Conservation (phyloP, 2,329 filamentous ascomycete genomes). For the Periconia sp. region DNA sequence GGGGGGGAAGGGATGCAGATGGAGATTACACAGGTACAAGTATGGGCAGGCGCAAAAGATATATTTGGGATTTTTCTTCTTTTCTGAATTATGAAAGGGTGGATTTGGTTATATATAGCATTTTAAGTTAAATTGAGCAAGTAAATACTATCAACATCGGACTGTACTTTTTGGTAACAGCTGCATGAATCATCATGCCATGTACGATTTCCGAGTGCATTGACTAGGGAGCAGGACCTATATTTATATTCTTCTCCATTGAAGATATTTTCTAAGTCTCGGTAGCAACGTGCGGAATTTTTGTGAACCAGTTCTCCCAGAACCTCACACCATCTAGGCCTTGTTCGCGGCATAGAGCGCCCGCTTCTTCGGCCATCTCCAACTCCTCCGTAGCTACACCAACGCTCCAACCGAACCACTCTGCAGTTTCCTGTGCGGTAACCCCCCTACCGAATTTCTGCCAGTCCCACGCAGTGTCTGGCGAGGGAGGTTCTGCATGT, state of each 20-base stretch:
- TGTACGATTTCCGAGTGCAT: not conserved
- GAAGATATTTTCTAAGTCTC: not conserved
- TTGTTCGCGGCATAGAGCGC: slow-evolving; percentile 85
- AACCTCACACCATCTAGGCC: slow-evolving; percentile 88
- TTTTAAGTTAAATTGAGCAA: too few species aligned
- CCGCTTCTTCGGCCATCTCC: slow-evolving; percentile 94
- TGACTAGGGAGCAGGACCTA: not conserved
- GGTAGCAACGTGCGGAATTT: not conserved
- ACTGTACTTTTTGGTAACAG: too few species aligned
- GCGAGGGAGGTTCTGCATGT: slow-evolving; percentile 65
- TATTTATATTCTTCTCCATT: not conserved
- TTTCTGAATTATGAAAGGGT: too few species aligned
- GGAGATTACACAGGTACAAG: too few species aligned
- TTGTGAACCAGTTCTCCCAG: slow-evolving; percentile 72
- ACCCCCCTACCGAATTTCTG: slow-evolving; percentile 77
- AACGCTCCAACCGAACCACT: slow-evolving; percentile 94
- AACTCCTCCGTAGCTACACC: slow-evolving; percentile 94
- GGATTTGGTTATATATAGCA: too few species aligned
- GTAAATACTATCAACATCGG: too few species aligned
- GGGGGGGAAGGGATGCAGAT: too few species aligned
- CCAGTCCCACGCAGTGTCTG: slow-evolving; percentile 75
- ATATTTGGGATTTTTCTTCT: too few species aligned
- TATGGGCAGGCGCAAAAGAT: too few species aligned
- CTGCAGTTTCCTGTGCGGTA: slow-evolving; percentile 85
- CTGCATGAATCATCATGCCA: too few species aligned